Evolutionary conservation across 495 filamentous ascomycete genomes (phyloP).

Genomic region (Daldinia bambusicola): DNA sequence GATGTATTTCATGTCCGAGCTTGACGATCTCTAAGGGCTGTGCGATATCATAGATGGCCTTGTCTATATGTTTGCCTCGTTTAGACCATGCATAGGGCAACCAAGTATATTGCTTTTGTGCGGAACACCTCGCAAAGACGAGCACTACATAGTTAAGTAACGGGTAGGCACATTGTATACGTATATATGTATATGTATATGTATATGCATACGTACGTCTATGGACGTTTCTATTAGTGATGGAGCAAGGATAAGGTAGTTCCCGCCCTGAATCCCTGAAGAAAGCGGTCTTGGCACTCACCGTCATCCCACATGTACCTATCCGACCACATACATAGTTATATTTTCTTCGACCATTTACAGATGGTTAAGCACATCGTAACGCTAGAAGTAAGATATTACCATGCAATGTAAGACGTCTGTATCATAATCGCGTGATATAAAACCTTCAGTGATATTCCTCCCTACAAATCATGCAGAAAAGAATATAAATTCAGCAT

Average conservation of each 20-base stretch:
- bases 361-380: neutral
- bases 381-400: neutral
- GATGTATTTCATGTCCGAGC: neutral
- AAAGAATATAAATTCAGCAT: no score
- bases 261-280: slow-evolving; percentile 32
- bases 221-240: slow-evolving; percentile 10
- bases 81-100: slow-evolving; percentile 32
- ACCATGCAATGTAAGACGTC: neutral
- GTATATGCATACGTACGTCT: no score
- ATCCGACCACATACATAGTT: slow-evolving; percentile 12
- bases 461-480: neutral
- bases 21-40: slow-evolving; percentile 24
- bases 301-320: slow-evolving; percentile 17
- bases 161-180: slow-evolving; percentile 5
- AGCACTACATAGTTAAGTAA: neutral
- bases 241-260: slow-evolving; percentile 31
- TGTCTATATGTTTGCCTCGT: slow-evolving; percentile 12
- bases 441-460: neutral
- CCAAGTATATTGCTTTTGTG: slow-evolving; percentile 2
- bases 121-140: neutral
- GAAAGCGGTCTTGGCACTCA: slow-evolving; percentile 31
- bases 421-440: neutral
- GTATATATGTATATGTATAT: neutral
- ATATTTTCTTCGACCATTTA: slow-evolving; percentile 4
- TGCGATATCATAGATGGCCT: slow-evolving; percentile 37